These are phyloP conservation scores for Peronospora destructor DNA, from an alignment of 352 stramenopile genomes.

Conservation along the genomic window DNA sequence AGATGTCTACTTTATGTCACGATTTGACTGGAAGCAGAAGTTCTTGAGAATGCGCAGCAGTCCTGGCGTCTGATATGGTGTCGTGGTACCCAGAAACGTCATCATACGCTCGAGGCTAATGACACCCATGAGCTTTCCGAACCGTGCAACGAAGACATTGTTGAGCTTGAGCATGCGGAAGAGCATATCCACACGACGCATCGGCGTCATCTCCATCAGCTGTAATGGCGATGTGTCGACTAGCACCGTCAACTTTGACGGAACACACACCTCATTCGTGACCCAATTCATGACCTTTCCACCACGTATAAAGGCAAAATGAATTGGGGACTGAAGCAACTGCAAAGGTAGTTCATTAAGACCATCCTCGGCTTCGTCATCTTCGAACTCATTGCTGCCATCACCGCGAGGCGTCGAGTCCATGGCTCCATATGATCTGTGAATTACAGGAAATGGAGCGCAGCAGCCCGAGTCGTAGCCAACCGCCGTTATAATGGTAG, in stretches of 20 bases:
- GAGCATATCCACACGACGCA: conserved; percentile 76
- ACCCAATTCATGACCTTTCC: conserved; percentile 73
- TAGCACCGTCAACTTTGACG: conserved; percentile 62
- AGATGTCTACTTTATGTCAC: too few relatives aligned
- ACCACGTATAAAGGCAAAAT: conserved; percentile 64
- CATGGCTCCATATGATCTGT: conserved; percentile 20
- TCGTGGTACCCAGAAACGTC: conserved; percentile 67
- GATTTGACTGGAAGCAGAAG: conserved; percentile 13
- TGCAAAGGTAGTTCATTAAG: conserved; percentile 18
- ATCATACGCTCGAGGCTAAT: conserved; percentile 77
- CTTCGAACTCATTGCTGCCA: conserved; percentile 9
- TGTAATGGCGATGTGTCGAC: conserved; percentile 77
- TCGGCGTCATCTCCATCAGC: conserved; percentile 79
- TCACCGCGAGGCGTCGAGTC: conserved; percentile 11
- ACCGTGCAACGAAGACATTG: conserved; percentile 82
- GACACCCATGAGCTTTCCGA: conserved; percentile 64
- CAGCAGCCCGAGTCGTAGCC: conserved; percentile 10
- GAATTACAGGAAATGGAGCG: conserved; percentile 10
- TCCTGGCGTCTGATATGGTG: conserved; percentile 51
- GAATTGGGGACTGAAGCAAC: conserved; percentile 47
- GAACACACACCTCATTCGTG: conserved; percentile 54
- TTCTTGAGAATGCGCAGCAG: conserved; percentile 41
- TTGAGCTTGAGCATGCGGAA: conserved; percentile 88
- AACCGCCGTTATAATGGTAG: conserved; percentile 10
- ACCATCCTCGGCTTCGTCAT: conserved; percentile 12